phyloP scores from a whole-genome alignment of 2,329 filamentous ascomycete genomes.

The Penicillium digitatum region DNA sequence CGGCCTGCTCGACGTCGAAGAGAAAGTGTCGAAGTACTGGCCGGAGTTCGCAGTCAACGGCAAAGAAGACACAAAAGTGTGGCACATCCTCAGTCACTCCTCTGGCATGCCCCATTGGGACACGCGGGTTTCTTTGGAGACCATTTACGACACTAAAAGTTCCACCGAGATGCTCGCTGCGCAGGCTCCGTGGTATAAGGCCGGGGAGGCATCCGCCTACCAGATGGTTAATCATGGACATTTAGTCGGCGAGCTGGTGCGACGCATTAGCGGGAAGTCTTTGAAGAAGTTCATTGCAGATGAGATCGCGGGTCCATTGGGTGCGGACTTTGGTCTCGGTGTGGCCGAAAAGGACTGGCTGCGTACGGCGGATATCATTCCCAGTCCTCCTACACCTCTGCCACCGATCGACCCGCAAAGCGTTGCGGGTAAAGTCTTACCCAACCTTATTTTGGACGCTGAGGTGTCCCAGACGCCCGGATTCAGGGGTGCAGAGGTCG shows the following conservation, averaged over 20 bases:
- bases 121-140: slow-evolving; percentile 25
- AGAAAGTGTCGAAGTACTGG: slow-evolving; percentile 31
- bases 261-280: slow-evolving; percentile 40
- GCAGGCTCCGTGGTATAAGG: slow-evolving; percentile 42
- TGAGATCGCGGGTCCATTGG: slow-evolving; percentile 43
- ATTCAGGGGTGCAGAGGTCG: slow-evolving; percentile 43
- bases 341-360: slow-evolving; percentile 41
- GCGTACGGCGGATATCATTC: slow-evolving; percentile 39
- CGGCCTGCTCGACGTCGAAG: slow-evolving; percentile 24
- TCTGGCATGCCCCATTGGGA: slow-evolving; percentile 28
- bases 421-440: slow-evolving; percentile 30
- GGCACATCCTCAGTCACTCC: slow-evolving; percentile 24
- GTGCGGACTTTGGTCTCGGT: slow-evolving; percentile 49
- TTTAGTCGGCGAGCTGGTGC: slow-evolving; percentile 45
- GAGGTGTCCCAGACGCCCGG: slow-evolving; percentile 21
- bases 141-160: slow-evolving; percentile 31
- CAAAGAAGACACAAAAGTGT: slow-evolving; percentile 28
- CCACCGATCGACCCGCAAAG: slow-evolving; percentile 21
- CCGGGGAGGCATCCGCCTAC: slow-evolving; percentile 42
- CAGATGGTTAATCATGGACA: slow-evolving; percentile 38
- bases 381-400: slow-evolving; percentile 24
- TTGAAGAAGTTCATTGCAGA: slow-evolving; percentile 45
- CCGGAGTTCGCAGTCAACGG: slow-evolving; percentile 33
- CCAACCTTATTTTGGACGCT: slow-evolving; percentile 25
- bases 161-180: slow-evolving; percentile 32